Evolutionary conservation across 2,329 filamentous ascomycete species (phyloP).

Genomic region (Alternaria conjuncta): DNA sequence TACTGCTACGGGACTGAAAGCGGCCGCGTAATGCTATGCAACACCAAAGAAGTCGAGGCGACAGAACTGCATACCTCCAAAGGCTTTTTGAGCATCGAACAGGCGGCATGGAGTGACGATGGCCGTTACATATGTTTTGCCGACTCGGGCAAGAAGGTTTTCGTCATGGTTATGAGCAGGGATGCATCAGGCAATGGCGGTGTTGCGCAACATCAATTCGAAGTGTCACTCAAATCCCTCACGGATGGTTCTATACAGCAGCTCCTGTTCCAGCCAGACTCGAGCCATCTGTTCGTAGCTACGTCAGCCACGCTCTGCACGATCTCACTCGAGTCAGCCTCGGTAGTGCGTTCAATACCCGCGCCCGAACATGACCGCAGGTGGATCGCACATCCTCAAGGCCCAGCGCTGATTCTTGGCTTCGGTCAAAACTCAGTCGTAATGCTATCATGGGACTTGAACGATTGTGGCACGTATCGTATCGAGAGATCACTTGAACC

Average conservation of each 20-base stretch:
- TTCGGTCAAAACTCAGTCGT: neutral
- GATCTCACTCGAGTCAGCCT: neutral
- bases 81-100: neutral
- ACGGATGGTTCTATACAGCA: neutral
- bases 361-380: neutral
- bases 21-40: neutral
- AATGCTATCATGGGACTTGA: neutral
- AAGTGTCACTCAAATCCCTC: neutral
- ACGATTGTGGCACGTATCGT: neutral
- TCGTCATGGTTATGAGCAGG: neutral
- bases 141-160: neutral
- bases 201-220: neutral
- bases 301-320: neutral
- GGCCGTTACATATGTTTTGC: neutral
- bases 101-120: neutral
- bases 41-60: accelerated
- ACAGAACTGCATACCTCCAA: neutral
- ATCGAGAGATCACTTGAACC: neutral
- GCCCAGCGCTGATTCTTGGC: neutral
- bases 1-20: neutral
- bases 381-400: neutral
- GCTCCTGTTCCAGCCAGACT: neutral
- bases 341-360: neutral
- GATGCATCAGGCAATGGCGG: neutral
- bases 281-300: neutral